A percentile compares a stretch with the other conserved stretches of the same genome.
phyloP scores from a whole-genome alignment of 257 asterid genomes.

The Capsicum baccatum region DNA sequence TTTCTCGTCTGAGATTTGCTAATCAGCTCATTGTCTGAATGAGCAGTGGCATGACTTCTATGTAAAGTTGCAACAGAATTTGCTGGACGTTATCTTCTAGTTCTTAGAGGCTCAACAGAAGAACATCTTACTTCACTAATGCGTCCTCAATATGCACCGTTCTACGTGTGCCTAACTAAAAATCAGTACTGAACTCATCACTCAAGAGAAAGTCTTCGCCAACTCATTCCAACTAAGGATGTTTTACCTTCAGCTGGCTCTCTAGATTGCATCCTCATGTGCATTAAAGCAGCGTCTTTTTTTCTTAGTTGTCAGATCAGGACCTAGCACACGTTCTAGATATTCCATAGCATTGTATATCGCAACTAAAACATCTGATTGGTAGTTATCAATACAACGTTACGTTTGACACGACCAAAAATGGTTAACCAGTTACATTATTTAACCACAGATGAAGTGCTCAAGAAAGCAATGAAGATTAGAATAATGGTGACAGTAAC shows the following conservation, averaged over 20 bases:
- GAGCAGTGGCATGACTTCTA: neutral
- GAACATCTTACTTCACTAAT: neutral
- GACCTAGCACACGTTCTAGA: no score
- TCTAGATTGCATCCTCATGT: neutral
- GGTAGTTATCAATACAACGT: neutral
- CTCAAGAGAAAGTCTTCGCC: neutral
- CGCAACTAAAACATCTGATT: neutral
- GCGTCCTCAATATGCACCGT: neutral
- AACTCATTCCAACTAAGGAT: no score
- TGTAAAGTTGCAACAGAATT: neutral
- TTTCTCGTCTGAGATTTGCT: neutral
- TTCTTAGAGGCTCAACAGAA: neutral
- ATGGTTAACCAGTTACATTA: neutral
- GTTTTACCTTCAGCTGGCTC: no score
- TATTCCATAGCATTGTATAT: neutral
- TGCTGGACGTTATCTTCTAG: neutral
- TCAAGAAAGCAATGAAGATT: neutral
- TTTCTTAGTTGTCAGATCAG: no score
- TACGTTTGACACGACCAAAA: neutral
- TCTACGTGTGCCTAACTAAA: neutral
- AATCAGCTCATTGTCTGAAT: slow-evolving; percentile 1
- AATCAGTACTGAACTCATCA: neutral
- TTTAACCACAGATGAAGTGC: neutral
- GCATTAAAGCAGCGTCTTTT: no score
- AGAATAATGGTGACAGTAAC: neutral